These are phyloP conservation scores for Nicotiana rustica DNA, from an alignment of 305 asterid genomes.

Conservation along the genomic window DNA sequence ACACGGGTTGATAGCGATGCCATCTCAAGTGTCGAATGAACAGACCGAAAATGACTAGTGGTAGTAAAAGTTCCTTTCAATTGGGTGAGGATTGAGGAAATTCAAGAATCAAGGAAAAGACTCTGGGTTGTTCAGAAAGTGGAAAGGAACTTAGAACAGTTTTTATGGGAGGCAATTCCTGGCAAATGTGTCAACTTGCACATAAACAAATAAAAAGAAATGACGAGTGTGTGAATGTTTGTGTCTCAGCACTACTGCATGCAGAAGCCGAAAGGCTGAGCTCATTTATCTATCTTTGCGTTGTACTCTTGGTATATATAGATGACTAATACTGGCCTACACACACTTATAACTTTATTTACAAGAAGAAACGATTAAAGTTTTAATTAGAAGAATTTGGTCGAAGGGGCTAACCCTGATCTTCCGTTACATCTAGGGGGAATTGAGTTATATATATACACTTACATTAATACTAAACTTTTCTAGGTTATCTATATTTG, in stretches of 20 bases:
- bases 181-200: slow-evolving; percentile 35
- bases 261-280: slow-evolving; percentile 32
- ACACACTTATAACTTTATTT: too few relatives aligned
- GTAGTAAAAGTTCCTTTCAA: slow-evolving; percentile 5
- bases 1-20: slow-evolving; percentile 27
- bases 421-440: too few relatives aligned
- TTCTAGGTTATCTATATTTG: too few relatives aligned
- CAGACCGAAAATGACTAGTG: slow-evolving; percentile 10
- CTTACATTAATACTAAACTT: too few relatives aligned
- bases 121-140: slow-evolving; percentile 21
- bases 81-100: not conserved
- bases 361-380: too few relatives aligned
- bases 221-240: not conserved
- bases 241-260: slow-evolving; percentile 30
- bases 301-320: slow-evolving; percentile 18
- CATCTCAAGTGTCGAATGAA: slow-evolving; percentile 1
- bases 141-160: slow-evolving; percentile 5
- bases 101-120: slow-evolving; percentile 17
- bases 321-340: not conserved
- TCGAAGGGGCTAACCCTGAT: too few relatives aligned
- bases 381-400: too few relatives aligned
- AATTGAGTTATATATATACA: too few relatives aligned
- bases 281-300: slow-evolving; percentile 17
- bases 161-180: not conserved
- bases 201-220: not conserved